Conservation (phyloP, 2,329 filamentous ascomycete genomes). For the Zelopaecilomyces penicillatus region DNA sequence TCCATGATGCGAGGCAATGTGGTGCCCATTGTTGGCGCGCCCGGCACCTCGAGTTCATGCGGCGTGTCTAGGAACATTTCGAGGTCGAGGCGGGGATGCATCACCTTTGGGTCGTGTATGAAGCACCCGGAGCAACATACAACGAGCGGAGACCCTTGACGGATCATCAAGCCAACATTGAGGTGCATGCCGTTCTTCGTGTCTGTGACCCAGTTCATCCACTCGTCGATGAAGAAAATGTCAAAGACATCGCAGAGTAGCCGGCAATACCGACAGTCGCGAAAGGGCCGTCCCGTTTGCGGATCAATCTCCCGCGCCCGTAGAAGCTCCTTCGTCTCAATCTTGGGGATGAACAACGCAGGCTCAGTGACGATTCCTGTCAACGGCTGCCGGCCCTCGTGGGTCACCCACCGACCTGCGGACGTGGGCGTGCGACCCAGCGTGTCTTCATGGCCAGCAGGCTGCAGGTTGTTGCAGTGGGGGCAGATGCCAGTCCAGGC, state of each 20-base stretch:
- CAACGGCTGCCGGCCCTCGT: neutral
- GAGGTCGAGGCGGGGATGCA: neutral
- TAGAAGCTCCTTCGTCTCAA: neutral
- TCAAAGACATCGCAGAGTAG: constrained; percentile 3
- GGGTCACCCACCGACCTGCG: neutral
- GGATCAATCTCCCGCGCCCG: neutral
- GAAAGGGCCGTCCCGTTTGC: neutral
- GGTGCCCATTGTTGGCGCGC: neutral
- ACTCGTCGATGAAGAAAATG: constrained; percentile 1
- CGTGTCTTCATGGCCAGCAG: neutral
- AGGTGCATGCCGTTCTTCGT: neutral
- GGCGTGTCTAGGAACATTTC: neutral
- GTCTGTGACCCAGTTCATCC: neutral
- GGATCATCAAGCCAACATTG: neutral
- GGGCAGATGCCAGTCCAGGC: constrained; percentile 2
- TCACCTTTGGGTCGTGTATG: neutral
- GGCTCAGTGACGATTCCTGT: neutral
- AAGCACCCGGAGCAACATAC: neutral
- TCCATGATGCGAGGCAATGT: neutral
- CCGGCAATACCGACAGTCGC: constrained; percentile 4
- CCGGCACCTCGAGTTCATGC: neutral
- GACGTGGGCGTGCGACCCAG: neutral
- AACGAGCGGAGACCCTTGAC: neutral
- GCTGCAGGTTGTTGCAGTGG: constrained; percentile 6
- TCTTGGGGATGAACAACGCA: neutral